Conservation (phyloP, 139 green algal genomes). For the Coelastrella sp. region DNA sequence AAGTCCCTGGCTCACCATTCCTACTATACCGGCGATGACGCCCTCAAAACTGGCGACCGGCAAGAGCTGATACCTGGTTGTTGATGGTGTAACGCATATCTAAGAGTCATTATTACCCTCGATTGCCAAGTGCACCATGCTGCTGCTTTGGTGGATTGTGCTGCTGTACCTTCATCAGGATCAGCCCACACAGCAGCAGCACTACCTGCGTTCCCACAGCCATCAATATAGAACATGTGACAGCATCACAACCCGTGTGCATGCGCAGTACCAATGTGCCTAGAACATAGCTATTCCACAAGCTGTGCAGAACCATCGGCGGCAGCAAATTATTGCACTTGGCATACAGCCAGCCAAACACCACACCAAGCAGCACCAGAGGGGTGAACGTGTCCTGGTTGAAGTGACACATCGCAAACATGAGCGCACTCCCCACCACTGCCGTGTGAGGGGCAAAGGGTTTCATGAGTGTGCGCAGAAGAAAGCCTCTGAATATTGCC, state of each 20-base stretch:
- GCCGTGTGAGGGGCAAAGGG: conserved; percentile 39
- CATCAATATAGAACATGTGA: not conserved
- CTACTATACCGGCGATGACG: too few species aligned
- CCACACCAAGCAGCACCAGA: conserved; percentile 87
- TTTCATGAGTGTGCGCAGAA: conserved; percentile 84
- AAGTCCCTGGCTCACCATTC: too few species aligned
- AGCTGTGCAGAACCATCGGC: conserved; percentile 79
- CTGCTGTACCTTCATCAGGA: not conserved
- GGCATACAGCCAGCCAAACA: conserved; percentile 85
- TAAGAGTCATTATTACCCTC: too few species aligned
- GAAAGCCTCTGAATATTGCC: conserved; percentile 94
- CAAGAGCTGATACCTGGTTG: too few species aligned
- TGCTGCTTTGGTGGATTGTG: not conserved
- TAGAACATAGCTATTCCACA: conserved; percentile 84
- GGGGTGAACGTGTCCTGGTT: conserved; percentile 84
- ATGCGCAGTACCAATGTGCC: conserved; percentile 2
- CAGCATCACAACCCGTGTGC: not conserved
- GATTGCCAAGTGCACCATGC: too few species aligned
- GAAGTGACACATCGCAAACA: conserved; percentile 94
- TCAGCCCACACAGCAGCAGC: conserved; percentile 24
- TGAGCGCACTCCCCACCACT: conserved; percentile 63
- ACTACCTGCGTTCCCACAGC: not conserved
- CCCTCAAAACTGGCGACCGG: too few species aligned
- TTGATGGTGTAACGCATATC: too few species aligned
- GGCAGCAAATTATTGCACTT: conserved; percentile 73